These are phyloP conservation scores for Purshia tridentata DNA, from an alignment of 306 rosid genomes.

Conservation along the genomic window DNA sequence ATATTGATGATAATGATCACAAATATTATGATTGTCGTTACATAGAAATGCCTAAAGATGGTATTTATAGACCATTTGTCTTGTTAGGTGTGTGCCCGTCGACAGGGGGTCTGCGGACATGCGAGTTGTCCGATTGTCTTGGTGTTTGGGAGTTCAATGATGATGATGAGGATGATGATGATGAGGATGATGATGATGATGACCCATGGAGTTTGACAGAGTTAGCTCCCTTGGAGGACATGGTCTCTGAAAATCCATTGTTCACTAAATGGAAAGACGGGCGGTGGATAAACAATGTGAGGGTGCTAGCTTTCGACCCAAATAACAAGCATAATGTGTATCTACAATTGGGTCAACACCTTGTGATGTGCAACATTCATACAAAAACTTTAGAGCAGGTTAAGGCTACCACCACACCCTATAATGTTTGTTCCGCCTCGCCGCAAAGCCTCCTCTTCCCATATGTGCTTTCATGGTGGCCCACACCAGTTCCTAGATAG, in stretches of 20 bases:
- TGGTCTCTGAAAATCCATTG: neutral
- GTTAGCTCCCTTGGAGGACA: neutral
- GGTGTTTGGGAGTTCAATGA: neutral
- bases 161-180: too few relatives aligned
- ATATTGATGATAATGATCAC: neutral
- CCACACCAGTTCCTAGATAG: neutral
- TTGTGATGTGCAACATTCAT: neutral
- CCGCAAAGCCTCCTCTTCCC: neutral
- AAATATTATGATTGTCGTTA: neutral
- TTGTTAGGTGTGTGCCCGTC: neutral
- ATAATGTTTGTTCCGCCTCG: neutral
- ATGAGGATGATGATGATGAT: too few relatives aligned
- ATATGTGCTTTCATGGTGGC: neutral
- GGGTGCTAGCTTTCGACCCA: neutral
- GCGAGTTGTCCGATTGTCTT: neutral
- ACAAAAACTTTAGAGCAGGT: neutral
- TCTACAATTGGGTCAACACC: neutral
- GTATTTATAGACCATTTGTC: neutral
- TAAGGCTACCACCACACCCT: neutral
- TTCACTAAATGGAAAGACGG: neutral
- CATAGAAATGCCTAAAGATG: neutral
- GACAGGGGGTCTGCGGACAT: neutral
- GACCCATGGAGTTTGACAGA: neutral
- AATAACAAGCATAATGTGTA: constrained; percentile 1
- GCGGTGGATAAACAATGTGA: too few relatives aligned